Evolutionary conservation across 163 green algal genomes (phyloP), one percentile per base, ranked within the genome.

Genomic region (Volvox carteri): DNA sequence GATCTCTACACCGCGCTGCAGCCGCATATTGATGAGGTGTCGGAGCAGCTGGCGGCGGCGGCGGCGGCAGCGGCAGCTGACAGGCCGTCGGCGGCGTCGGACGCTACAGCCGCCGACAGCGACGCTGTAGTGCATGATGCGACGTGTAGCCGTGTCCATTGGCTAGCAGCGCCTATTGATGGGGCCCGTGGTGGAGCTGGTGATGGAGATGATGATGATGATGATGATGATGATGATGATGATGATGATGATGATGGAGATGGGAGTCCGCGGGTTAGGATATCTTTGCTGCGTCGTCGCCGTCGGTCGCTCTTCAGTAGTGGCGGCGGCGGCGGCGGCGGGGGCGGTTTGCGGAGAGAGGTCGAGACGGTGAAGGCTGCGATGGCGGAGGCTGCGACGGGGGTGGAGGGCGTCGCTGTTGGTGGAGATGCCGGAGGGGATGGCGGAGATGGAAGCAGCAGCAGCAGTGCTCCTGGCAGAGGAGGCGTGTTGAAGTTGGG

Each of bases 1-100:
- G 97, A 99, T 42, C 94, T 99, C 21, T 99, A 98, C 86, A 83
- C 85, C 0, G 93, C 89, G 21, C 91, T 99, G 90, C 92, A 95
- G 85, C 92, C 81, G 81, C 81, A 72, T 19, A 46, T 87, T 19
- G 81, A 87, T 65, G 4, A 16, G 18, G 1, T 25, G 73, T 14
- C 41, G 41, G 58, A 48, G 56, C 35, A 62, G 78, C 56, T 74
- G 9, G 78, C 77, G 21, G 77, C 77, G 50, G 25, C 12, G 77
- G 77, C 77, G 25, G 37, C n/a, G n/a, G 35, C 70, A 41, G 68
- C 68, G 62, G 62, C 62, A n/a, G n/a, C n/a, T n/a, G n/a, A n/a
- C n/a, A n/a, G n/a, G n/a, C n/a, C n/a, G n/a, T n/a, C n/a, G n/a
- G n/a, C n/a, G n/a, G n/a, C n/a, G n/a, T n/a, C n/a, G n/a, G n/a